These are phyloP conservation scores for Aspergillus heteromorphus DNA, from an alignment of 495 filamentous ascomycete species.

Conservation along the genomic window DNA sequence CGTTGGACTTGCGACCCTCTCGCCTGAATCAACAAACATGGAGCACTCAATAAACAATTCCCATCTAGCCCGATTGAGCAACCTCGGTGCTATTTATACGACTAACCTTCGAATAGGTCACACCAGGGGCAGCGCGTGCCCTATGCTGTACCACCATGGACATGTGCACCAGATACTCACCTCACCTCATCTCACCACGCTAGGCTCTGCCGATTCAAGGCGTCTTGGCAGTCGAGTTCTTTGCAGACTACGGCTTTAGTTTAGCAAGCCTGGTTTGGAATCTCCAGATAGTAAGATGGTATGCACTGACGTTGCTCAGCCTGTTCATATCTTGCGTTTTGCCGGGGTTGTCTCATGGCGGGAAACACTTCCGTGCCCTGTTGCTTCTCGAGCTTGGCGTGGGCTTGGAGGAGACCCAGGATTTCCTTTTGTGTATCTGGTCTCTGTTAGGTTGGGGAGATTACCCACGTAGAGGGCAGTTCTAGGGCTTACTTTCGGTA, in stretches of 20 bases:
- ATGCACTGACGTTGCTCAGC: slow-evolving; percentile 30
- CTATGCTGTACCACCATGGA: neutral
- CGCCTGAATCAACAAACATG: too few species aligned
- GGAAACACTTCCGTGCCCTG: slow-evolving; percentile 23
- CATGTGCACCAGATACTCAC: too few species aligned
- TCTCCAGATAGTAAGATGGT: neutral
- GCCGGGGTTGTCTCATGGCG: slow-evolving; percentile 26
- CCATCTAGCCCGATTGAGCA: too few species aligned
- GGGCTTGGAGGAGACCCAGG: slow-evolving; percentile 21
- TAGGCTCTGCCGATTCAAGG: neutral
- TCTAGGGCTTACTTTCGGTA: slow-evolving; percentile 1
- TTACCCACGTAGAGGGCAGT: too few species aligned
- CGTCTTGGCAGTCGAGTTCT: slow-evolving; percentile 25
- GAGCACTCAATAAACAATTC: too few species aligned
- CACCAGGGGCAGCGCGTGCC: too few species aligned
- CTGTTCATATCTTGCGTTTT: slow-evolving; percentile 26
- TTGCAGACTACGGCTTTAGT: slow-evolving; percentile 25
- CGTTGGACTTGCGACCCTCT: too few species aligned
- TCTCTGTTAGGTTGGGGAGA: too few species aligned
- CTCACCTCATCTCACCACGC: too few species aligned
- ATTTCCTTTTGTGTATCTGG: slow-evolving; percentile 11
- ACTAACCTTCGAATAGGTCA: too few species aligned
- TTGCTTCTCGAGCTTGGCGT: slow-evolving; percentile 25
- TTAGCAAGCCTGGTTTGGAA: neutral
- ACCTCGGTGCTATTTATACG: too few species aligned